phyloP scores from a whole-genome alignment of 2,329 filamentous ascomycete genomes.

The Myriosclerotinia curreyana region DNA sequence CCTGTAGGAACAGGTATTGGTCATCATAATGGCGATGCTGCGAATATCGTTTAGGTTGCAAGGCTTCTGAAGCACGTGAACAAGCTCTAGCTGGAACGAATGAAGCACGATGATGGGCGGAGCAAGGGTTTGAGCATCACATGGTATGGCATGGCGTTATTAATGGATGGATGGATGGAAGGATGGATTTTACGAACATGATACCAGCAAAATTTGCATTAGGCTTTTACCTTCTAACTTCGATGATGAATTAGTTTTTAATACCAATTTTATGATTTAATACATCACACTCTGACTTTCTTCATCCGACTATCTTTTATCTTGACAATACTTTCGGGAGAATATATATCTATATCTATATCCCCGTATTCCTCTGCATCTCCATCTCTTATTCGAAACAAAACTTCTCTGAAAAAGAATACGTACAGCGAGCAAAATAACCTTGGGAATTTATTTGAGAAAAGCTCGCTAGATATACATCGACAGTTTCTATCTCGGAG shows the following conservation, averaged over 20 bases:
- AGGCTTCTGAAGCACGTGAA: no score
- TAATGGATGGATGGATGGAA: neutral
- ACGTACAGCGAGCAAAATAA: no score
- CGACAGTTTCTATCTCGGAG: no score
- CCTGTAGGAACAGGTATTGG: constrained; percentile 1
- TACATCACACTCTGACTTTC: neutral
- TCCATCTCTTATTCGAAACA: no score
- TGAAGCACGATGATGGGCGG: neutral
- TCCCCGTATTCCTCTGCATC: no score
- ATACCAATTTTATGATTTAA: neutral
- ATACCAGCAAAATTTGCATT: constrained; percentile 10
- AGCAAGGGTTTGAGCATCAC: neutral
- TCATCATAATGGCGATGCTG: constrained; percentile 3
- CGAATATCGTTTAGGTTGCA: constrained; percentile 7
- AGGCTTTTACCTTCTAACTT: neutral
- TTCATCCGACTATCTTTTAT: neutral
- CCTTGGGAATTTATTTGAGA: no score
- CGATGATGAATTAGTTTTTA: neutral
- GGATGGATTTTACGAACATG: constrained; percentile 6
- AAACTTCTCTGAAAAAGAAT: no score
- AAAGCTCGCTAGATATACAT: no score
- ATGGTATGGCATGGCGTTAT: constrained; percentile 3
- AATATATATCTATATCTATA: neutral
- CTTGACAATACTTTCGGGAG: neutral
- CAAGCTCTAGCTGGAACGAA: neutral